A percentile compares a stretch with the other conserved stretches of the same genome.
Conservation (phyloP, 495 filamentous ascomycete genomes). For the Penicillium arizonense region DNA sequence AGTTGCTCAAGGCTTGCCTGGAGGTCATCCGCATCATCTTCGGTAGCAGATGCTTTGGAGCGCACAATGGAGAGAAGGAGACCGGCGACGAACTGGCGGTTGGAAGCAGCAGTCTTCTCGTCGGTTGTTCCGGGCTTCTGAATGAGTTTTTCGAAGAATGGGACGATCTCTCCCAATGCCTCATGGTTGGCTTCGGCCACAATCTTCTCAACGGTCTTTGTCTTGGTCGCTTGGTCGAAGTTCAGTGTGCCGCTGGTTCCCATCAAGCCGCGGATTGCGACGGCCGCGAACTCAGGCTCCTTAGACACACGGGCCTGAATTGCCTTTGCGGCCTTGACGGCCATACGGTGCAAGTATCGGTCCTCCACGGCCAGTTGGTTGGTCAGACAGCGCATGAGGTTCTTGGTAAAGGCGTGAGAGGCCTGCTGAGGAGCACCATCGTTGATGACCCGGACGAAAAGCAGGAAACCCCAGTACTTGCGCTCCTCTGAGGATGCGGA, state of each 20-base stretch:
- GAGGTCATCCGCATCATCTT: constrained; percentile 27
- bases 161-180: constrained; percentile 40
- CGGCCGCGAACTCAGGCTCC: constrained; percentile 57
- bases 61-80: constrained; percentile 45
- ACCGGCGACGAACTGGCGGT: constrained; percentile 47
- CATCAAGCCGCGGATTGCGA: constrained; percentile 64
- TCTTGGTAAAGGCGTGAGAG: constrained; percentile 68
- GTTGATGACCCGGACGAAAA: constrained; percentile 72
- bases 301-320: constrained; percentile 65
- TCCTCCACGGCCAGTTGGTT: constrained; percentile 85
- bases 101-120: constrained; percentile 43
- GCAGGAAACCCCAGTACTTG: constrained; percentile 86
- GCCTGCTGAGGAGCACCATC: constrained; percentile 46
- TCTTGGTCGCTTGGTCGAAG: constrained; percentile 85
- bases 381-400: constrained; percentile 77
- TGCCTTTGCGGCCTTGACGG: constrained; percentile 66
- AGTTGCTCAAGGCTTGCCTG: constrained; percentile 38
- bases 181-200: constrained; percentile 58
- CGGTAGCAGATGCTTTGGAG: constrained; percentile 35
- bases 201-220: constrained; percentile 80
- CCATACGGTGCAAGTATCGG: constrained; percentile 79
- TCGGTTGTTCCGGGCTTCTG: constrained; percentile 38
- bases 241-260: constrained; percentile 66
- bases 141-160: constrained; percentile 41
- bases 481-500: constrained; percentile 77